Base-by-base conservation (phyloP, 2,329 filamentous ascomycete species). In the Didymella exigua region DNA sequence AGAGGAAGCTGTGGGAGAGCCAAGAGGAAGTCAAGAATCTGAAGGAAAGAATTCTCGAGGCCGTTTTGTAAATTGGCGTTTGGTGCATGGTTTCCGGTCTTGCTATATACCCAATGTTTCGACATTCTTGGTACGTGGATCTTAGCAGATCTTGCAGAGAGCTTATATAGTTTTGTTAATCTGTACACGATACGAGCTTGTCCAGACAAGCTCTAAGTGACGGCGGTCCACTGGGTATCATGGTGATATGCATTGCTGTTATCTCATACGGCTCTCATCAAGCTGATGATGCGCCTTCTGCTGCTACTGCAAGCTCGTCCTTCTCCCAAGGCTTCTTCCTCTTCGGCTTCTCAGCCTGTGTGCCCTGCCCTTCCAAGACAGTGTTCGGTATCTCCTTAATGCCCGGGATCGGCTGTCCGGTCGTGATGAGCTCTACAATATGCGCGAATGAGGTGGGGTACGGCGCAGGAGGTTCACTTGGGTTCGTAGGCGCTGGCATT, bases 351-450 rank as follows among this genome's bases (percentile, higher is more conserved):
- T 77, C 78, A 49, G 80, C 79, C 44, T 79, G 73, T 19, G 82
- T 83, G 56, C 89, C 88, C 56, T 90, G 84, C 4, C 89, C 88
- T 49, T 86, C 81, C 18, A 93, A 80, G 5, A 96, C 80, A 0
- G 88, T 95, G 62, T 91, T 85, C 4, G 93, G 91, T 48, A 97
- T 93, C 60, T 96, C 86, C 63, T 87, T 87, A 68, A 97, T 96
- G 0, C 93, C 93, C 1, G 92, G 91, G 37, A 97, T 89, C 0
- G 90, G 88, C 65, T 91, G 86, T 48, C 91, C 91, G 24, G 86
- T 87, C 21, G 90, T 90, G 49, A 97, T 90, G 49, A 96, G 84
- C 67, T 91, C 89, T 50, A 96, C 88, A 58, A 97, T 91, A 62
- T 93, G 87, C 7, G 90, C 88, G 74, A 97, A 96, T 1, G 86